Percentiles rank a stretch among this genome's conserved stretches.
These are phyloP conservation scores for Anastatica hierochuntica DNA, from an alignment of 345 rosid species.

Conservation along the genomic window DNA sequence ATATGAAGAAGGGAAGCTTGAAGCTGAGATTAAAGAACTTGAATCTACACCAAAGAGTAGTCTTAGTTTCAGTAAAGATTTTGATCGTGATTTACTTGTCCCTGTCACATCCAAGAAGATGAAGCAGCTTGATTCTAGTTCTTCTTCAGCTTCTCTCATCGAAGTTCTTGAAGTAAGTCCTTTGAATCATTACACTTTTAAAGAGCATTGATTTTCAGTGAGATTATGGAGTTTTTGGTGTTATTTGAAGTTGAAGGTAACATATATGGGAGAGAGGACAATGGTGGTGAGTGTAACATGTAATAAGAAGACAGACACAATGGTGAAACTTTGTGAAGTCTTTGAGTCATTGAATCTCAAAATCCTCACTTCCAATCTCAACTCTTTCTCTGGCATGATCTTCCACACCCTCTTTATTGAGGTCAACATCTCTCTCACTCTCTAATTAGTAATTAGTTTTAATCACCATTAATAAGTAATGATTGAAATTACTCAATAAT, in stretches of 20 bases:
- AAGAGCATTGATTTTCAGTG: not conserved
- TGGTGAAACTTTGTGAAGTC: slow-evolving; percentile 76
- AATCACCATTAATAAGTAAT: not conserved
- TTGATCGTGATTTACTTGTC: slow-evolving; percentile 48
- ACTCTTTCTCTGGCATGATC: slow-evolving; percentile 61
- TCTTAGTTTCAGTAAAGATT: slow-evolving; percentile 30
- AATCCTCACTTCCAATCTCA: slow-evolving; percentile 65
- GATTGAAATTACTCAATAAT: slow-evolving; percentile 22
- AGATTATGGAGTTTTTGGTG: too few species aligned
- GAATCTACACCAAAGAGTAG: slow-evolving; percentile 44
- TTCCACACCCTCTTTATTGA: slow-evolving; percentile 70
- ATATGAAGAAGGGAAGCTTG: slow-evolving; percentile 60
- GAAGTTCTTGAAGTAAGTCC: slow-evolving; percentile 48
- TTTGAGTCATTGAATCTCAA: slow-evolving; percentile 76
- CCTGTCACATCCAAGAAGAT: slow-evolving; percentile 65
- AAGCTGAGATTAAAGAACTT: slow-evolving; percentile 60
- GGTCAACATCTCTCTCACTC: slow-evolving; percentile 34
- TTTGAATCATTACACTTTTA: not conserved
- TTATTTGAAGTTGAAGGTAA: slow-evolving; percentile 49
- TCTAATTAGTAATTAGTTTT: not conserved
- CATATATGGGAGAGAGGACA: slow-evolving; percentile 61
- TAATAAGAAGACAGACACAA: slow-evolving; percentile 66
- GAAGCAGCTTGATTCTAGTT: slow-evolving; percentile 37
- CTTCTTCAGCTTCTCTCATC: slow-evolving; percentile 38
- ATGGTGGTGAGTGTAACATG: slow-evolving; percentile 76